These are phyloP conservation scores for Danielia oregonensis DNA, from an alignment of 805 yeast genomes.

Conservation along the genomic window DNA sequence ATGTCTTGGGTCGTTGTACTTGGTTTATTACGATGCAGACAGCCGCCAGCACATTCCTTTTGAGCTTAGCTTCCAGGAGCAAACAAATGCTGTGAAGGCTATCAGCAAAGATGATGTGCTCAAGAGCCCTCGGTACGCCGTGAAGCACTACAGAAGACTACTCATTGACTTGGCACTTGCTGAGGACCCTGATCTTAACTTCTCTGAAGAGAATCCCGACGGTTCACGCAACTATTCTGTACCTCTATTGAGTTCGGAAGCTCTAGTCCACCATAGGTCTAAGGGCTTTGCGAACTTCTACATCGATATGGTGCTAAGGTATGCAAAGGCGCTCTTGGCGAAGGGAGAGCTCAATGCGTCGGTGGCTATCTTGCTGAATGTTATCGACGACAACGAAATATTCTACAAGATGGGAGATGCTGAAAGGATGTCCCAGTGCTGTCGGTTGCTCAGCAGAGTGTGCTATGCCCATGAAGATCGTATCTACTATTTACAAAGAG, in stretches of 20 bases:
- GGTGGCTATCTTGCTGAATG: conserved; percentile 22
- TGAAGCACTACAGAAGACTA: conserved; percentile 39
- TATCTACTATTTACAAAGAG: conserved; percentile 24
- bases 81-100: conserved; percentile 37
- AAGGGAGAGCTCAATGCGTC: conserved; percentile 35
- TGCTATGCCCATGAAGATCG: conserved; percentile 17
- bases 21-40: conserved; percentile 38
- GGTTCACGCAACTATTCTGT: conserved; percentile 26
- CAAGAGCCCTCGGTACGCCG: conserved; percentile 39
- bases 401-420: conserved; percentile 39
- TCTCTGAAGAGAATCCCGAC: conserved; percentile 20
- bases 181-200: conserved; percentile 21
- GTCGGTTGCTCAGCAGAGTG: conserved; percentile 32
- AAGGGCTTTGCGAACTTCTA: conserved; percentile 37
- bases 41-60: conserved; percentile 38
- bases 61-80: conserved; percentile 30
- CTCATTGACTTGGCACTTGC: conserved; percentile 31
- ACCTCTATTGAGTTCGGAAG: conserved; percentile 31
- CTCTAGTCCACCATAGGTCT: conserved; percentile 27
- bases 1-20: conserved; percentile 35
- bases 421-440: conserved; percentile 37
- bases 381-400: conserved; percentile 34
- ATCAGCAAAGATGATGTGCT: conserved; percentile 42
- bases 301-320: conserved; percentile 39
- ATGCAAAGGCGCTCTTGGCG: conserved; percentile 38